Evolutionary conservation across 2,329 filamentous ascomycete species (phyloP).

Genomic region (Microdochium bolleyi): DNA sequence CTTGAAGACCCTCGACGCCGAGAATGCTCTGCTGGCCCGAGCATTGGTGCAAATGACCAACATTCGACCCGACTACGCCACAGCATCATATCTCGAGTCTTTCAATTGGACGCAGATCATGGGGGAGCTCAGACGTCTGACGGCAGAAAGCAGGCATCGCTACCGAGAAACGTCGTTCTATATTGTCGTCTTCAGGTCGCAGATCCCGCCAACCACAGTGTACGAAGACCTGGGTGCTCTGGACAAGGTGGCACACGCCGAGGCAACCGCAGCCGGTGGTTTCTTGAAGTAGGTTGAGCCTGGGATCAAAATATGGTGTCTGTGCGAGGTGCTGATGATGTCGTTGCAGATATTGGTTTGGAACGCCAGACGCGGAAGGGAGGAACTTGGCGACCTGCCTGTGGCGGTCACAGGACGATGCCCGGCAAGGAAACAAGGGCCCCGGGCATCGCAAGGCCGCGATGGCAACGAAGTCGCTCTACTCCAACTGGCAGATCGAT

Average conservation of each 20-base stretch:
- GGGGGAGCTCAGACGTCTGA: slow-evolving; percentile 44
- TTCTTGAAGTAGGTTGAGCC: slow-evolving; percentile 59
- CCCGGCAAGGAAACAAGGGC: slow-evolving; percentile 49
- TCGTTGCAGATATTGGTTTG: slow-evolving; percentile 72
- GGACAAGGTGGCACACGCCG: slow-evolving; percentile 71
- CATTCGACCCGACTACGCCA: slow-evolving; percentile 65
- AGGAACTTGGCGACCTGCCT: slow-evolving; percentile 77
- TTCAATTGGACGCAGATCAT: slow-evolving; percentile 73
- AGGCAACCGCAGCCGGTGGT: slow-evolving; percentile 72
- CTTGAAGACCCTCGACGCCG: slow-evolving; percentile 54
- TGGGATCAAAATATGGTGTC: neutral
- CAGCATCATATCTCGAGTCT: slow-evolving; percentile 59
- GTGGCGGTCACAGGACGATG: slow-evolving; percentile 54
- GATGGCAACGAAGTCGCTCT: slow-evolving; percentile 55
- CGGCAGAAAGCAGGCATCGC: slow-evolving; percentile 30
- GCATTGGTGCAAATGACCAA: slow-evolving; percentile 60
- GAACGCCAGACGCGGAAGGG: slow-evolving; percentile 58
- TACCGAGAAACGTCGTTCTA: slow-evolving; percentile 67
- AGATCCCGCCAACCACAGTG: slow-evolving; percentile 59
- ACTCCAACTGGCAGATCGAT: slow-evolving; percentile 62
- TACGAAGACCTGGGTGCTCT: slow-evolving; percentile 61
- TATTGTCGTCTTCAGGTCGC: slow-evolving; percentile 76
- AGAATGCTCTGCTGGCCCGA: slow-evolving; percentile 62
- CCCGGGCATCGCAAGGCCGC: slow-evolving; percentile 57
- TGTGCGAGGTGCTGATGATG: neutral